A percentile compares a stretch with the other conserved stretches of the same genome.
Evolutionary conservation across 805 yeast genomes (phyloP).

Genomic region (Candida chilensis): DNA sequence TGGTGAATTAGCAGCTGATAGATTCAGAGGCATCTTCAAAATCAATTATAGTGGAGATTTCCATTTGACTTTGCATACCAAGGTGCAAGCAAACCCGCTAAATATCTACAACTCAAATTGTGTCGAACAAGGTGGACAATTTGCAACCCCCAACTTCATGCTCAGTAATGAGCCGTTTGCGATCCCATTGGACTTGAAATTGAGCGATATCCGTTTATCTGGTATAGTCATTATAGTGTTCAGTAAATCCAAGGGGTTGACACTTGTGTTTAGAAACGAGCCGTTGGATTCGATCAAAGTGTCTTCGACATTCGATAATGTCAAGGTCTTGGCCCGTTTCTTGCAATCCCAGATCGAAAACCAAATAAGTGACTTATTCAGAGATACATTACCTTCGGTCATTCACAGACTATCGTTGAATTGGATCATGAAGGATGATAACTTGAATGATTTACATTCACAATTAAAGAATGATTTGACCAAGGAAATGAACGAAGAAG

Average conservation of each 20-base stretch:
- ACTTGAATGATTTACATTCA: constrained; percentile 21
- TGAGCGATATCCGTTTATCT: constrained; percentile 61
- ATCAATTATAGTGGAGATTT: constrained; percentile 72
- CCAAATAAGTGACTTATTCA: constrained; percentile 70
- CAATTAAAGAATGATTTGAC: constrained; percentile 15
- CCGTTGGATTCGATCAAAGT: constrained; percentile 80
- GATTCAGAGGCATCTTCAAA: constrained; percentile 77
- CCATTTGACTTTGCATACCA: constrained; percentile 62
- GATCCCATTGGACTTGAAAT: constrained; percentile 68
- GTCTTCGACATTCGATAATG: constrained; percentile 78
- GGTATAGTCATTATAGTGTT: constrained; percentile 85
- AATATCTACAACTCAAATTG: constrained; percentile 44
- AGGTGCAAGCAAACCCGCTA: constrained; percentile 78
- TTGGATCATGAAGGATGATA: constrained; percentile 35
- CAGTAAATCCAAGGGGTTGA: constrained; percentile 72
- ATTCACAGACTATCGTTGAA: constrained; percentile 67
- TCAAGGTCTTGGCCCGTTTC: constrained; percentile 76
- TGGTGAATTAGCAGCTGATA: constrained; percentile 69
- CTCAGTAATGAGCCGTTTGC: constrained; percentile 62
- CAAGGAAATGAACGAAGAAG: constrained; percentile 9
- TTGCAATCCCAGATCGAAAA: constrained; percentile 76
- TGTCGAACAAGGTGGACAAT: constrained; percentile 26
- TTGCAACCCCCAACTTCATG: constrained; percentile 59
- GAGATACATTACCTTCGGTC: constrained; percentile 78
- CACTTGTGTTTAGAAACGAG: constrained; percentile 82